Base-by-base conservation (phyloP, 1,139 yeast genomes). In the Kluyveromyces sp. region DNA sequence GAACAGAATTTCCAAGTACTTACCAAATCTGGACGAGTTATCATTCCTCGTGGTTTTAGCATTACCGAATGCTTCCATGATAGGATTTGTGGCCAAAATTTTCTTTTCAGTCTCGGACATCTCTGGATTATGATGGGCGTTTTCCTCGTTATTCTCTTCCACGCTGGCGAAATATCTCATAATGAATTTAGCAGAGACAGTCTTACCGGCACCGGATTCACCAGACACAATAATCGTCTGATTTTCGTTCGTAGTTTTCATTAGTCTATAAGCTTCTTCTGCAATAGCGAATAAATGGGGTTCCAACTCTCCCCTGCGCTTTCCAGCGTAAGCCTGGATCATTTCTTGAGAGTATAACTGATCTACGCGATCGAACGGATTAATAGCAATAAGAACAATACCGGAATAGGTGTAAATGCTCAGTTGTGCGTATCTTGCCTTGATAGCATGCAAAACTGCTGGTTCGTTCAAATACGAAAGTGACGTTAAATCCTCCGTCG, bases 131-230 rank as follows among this genome's bases (percentile, higher is more conserved):
- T 74, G 57, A 45, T 62, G 60, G 33, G 50, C 59, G 32, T 58
- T 48, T 32, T 55, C 56, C 26, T 61, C 64, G 46, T 46, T 49
- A 44, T 57, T 56, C 67, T 53, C 71, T 60, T 89, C 97, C 16
- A 92, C 96, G 8, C 95, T 81, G 3, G 98, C 97, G 66, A 92
- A 89, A 65, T 88, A 92, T 63, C 97, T 78, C 98, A 92, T 92
- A 53, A 92, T 92, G 64, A 86, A 92, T 65, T 92, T 92, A 41
- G 99, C 98, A 51, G 94, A 80, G 35, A 92, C 97, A 2, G 98
- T 94, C 61, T 92, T 94, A 66, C 98, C 98, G 19, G 98, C 98
- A 64, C 98, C 98, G 4, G 96, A 86, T 66, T 92, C 98, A 64
- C 98, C 98, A 57, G 94, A 81, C 22, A 92, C 98, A 33, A 92